Conservation (phyloP, 129 eudicot genomes). For the Flaveria bidentis region DNA sequence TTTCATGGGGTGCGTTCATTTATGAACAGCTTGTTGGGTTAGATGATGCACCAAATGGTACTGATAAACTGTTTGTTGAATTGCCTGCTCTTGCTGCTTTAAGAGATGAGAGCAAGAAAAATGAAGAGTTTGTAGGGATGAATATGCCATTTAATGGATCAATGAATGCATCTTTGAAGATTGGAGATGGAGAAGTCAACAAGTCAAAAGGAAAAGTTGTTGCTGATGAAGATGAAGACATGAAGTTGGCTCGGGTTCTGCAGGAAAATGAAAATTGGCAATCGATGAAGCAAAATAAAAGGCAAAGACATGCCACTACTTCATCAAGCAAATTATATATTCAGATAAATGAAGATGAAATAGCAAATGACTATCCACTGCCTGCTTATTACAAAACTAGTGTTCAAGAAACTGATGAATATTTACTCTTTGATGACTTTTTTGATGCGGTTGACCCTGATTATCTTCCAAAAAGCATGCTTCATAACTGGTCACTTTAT, state of each 20-base stretch:
- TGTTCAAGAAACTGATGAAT: constrained; percentile 70
- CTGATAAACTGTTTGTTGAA: constrained; percentile 46
- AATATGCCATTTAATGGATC: not conserved
- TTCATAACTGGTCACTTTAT: constrained; percentile 94
- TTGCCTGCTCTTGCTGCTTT: constrained; percentile 63
- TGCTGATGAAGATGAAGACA: constrained; percentile 60
- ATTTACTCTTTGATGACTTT: constrained; percentile 51
- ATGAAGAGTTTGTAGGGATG: constrained; percentile 22
- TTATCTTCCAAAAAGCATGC: constrained; percentile 83
- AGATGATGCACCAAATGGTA: constrained; percentile 55
- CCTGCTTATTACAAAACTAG: constrained; percentile 75
- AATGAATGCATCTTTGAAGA: constrained; percentile 36
- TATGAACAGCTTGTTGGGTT: constrained; percentile 67
- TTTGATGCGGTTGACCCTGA: constrained; percentile 53
- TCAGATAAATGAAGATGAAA: constrained; percentile 75
- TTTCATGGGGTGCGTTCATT: constrained; percentile 74
- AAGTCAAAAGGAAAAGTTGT: constrained; percentile 21
- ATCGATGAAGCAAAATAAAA: constrained; percentile 49
- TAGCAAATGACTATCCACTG: constrained; percentile 72
- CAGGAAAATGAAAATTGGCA: constrained; percentile 75
- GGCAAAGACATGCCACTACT: constrained; percentile 31
- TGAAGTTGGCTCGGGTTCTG: constrained; percentile 61
- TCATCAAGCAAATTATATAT: constrained; percentile 56
- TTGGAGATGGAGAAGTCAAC: constrained; percentile 41
- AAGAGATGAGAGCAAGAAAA: constrained; percentile 53